These are phyloP conservation scores for Calocera viscosa DNA, from an alignment of 768 basidiomycete species.

Conservation along the genomic window DNA sequence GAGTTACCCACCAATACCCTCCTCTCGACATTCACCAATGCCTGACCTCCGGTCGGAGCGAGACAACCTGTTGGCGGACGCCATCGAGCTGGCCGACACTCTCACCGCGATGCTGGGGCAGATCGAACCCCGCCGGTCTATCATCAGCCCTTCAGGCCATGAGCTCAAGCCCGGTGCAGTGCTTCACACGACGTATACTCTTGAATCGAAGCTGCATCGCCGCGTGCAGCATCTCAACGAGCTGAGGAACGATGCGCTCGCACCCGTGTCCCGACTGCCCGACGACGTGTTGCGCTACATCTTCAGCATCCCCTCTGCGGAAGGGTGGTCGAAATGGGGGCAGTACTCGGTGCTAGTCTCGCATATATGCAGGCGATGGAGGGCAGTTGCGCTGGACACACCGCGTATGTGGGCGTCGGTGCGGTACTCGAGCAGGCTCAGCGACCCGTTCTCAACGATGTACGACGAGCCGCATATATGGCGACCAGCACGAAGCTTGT, in stretches of 20 bases:
- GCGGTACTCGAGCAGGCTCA: conserved; percentile 5
- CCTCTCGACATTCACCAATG: background rate
- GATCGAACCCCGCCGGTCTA: background rate
- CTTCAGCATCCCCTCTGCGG: background rate
- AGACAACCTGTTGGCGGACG: background rate
- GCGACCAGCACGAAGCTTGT: background rate
- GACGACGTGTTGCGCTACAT: conserved; percentile 1
- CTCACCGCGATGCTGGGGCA: conserved; percentile 3
- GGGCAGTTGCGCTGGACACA: background rate
- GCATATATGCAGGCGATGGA: background rate
- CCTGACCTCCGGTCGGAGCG: background rate
- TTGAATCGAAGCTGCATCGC: background rate
- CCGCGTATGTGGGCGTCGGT: conserved; percentile 4
- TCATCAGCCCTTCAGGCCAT: background rate
- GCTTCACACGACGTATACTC: background rate
- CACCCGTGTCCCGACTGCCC: background rate
- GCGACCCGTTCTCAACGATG: background rate
- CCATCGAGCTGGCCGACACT: conserved; percentile 2
- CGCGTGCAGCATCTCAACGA: background rate
- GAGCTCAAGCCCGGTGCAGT: background rate
- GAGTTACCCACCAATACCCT: background rate
- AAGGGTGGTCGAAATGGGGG: background rate
- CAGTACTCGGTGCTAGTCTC: conserved; percentile 2
- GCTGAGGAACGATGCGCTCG: background rate
- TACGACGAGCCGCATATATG: background rate